A percentile compares a stretch with the other conserved stretches of the same genome.
phyloP scores from a whole-genome alignment of 1,139 yeast genomes.

The Nadsonia starkeyi-henricii region DNA sequence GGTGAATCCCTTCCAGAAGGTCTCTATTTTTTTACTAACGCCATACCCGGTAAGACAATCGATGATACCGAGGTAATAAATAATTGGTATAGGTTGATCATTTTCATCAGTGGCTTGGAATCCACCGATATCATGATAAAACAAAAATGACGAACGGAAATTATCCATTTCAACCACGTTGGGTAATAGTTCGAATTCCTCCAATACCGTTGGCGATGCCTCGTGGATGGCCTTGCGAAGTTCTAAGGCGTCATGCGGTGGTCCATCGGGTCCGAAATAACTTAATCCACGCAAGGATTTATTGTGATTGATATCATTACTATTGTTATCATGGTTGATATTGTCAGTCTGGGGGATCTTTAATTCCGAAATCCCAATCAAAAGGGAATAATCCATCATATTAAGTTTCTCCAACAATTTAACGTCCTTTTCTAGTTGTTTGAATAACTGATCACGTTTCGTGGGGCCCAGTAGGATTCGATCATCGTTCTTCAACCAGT shows the following conservation, averaged over 20 bases:
- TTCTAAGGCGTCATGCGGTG: constrained; percentile 22
- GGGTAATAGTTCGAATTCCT: constrained; percentile 21
- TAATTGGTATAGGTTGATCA: constrained; percentile 49
- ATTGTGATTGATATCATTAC: not conserved
- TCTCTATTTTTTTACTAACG: constrained; percentile 62
- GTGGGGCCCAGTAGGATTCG: constrained; percentile 59
- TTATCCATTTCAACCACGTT: constrained; percentile 19
- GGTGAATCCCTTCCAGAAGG: constrained; percentile 69
- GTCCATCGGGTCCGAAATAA: not conserved
- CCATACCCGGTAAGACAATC: constrained; percentile 88
- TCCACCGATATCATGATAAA: constrained; percentile 81
- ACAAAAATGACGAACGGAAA: constrained; percentile 26
- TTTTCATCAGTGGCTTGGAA: constrained; percentile 57
- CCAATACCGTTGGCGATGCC: constrained; percentile 25
- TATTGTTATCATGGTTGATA: not conserved
- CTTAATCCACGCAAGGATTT: not conserved
- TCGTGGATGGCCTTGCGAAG: constrained; percentile 25
- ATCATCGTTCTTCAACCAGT: constrained; percentile 63
- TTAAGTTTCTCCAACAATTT: constrained; percentile 54
- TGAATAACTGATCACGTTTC: constrained; percentile 43
- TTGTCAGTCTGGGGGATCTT: constrained; percentile 7
- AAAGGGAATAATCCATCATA: constrained; percentile 89
- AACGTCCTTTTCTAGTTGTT: constrained; percentile 68
- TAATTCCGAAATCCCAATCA: constrained; percentile 77
- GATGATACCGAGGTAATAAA: constrained; percentile 86